Percentiles rank a stretch among this genome's conserved stretches.
Evolutionary conservation across 2,329 filamentous ascomycete genomes (phyloP).

Genomic region (Pyrenophora seminiperda): DNA sequence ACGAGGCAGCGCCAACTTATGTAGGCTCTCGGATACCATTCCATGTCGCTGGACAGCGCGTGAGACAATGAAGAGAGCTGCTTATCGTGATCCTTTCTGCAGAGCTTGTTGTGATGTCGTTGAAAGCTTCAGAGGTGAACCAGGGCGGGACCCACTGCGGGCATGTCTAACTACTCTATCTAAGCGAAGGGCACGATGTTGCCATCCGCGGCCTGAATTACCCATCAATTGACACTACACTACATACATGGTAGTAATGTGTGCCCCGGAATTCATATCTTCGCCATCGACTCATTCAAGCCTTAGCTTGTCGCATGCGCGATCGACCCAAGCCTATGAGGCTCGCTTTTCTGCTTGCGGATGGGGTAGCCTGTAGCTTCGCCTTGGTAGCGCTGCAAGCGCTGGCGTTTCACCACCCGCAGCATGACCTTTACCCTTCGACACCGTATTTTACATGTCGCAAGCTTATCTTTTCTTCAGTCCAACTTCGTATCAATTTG

Average conservation of each 20-base stretch:
- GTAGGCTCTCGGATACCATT: conserved; percentile 31
- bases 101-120: conserved; percentile 27
- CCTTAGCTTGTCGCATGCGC: conserved; percentile 1
- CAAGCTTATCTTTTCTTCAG: neutral
- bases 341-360: conserved; percentile 8
- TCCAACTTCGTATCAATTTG: neutral
- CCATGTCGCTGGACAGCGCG: conserved; percentile 30
- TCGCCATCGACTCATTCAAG: neutral
- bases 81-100: conserved; percentile 13
- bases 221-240: neutral
- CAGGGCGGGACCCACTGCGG: conserved; percentile 14
- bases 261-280: neutral
- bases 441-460: conserved; percentile 7
- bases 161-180: conserved; percentile 5
- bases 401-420: conserved; percentile 18
- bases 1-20: conserved; percentile 27
- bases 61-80: conserved; percentile 28
- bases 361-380: conserved; percentile 15
- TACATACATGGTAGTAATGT: too few relatives aligned
- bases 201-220: conserved; percentile 7
- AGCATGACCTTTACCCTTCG: conserved; percentile 8
- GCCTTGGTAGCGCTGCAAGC: conserved; percentile 22
- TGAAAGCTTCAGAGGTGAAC: conserved; percentile 11
- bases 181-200: conserved; percentile 22
- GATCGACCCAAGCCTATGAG: neutral